Conservation (phyloP, 164 flowering plant genomes). For the Houttuynia cordata region DNA sequence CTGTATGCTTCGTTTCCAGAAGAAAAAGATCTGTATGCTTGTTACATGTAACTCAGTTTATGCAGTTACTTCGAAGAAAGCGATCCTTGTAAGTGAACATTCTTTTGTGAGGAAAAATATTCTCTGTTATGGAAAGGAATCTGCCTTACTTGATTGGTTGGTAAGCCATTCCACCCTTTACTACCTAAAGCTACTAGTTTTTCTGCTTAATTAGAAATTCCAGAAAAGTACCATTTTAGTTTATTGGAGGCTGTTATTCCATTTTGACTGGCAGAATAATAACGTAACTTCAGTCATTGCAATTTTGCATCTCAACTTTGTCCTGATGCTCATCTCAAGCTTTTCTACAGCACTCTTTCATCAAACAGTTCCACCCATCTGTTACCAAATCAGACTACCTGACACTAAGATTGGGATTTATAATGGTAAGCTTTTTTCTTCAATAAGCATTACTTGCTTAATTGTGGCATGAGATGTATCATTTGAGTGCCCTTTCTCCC, state of each 20-base stretch:
- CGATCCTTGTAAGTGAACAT: constrained; percentile 70
- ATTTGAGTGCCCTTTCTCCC: too few species aligned
- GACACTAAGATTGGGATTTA: constrained; percentile 32
- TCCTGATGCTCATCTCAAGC: background rate
- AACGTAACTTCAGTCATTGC: too few species aligned
- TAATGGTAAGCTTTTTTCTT: constrained; percentile 8
- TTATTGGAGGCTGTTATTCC: too few species aligned
- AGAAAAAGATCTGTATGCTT: too few species aligned
- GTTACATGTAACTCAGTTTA: background rate
- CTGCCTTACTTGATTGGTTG: constrained; percentile 50
- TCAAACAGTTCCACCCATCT: constrained; percentile 52
- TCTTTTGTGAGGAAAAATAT: constrained; percentile 64
- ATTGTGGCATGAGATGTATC: too few species aligned
- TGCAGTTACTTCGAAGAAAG: constrained; percentile 49
- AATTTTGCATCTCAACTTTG: background rate
- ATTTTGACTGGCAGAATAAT: too few species aligned
- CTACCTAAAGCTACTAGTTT: background rate
- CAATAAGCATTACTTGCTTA: background rate
- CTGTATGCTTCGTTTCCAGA: too few species aligned
- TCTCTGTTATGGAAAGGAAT: constrained; percentile 38
- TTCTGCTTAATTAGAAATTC: too few species aligned
- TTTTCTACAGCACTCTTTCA: constrained; percentile 30
- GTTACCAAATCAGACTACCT: constrained; percentile 53
- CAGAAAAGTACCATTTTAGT: background rate
- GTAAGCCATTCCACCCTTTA: constrained; percentile 26